These are phyloP conservation scores for Acacia pycnantha DNA, from an alignment of 331 rosid genomes.

Conservation along the genomic window DNA sequence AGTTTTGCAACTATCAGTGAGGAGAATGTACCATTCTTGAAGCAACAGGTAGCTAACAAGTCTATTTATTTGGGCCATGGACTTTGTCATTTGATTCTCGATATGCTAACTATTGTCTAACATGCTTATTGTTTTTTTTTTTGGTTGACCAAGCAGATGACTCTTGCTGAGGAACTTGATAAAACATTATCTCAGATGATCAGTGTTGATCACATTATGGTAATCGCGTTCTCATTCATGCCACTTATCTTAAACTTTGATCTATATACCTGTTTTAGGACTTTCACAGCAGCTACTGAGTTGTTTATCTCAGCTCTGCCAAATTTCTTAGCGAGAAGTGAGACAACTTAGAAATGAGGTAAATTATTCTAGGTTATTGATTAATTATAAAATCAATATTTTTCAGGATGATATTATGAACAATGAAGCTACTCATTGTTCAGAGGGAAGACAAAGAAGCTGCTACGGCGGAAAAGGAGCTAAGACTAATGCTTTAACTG, in stretches of 20 bases:
- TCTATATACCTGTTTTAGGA: conserved; percentile 3
- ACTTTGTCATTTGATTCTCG: not conserved
- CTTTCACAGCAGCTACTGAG: conserved; percentile 21
- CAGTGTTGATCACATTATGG: not conserved
- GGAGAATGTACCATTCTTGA: not conserved
- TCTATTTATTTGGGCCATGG: not conserved
- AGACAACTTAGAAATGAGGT: not conserved
- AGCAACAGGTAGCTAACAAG: not conserved
- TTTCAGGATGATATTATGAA: conserved; percentile 53
- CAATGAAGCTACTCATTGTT: conserved; percentile 44
- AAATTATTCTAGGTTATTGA: not conserved
- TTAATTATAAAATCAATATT: not conserved
- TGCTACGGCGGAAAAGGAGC: conserved; percentile 34
- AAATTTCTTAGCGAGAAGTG: conserved; percentile 10
- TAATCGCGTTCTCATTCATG: conserved; percentile 26
- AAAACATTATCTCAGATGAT: not conserved
- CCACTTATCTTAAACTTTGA: conserved; percentile 4
- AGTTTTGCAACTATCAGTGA: not conserved
- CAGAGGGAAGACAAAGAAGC: conserved; percentile 45
- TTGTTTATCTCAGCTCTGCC: conserved; percentile 8
- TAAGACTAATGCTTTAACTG: conserved; percentile 44
- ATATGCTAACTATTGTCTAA: not conserved
- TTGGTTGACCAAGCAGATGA: not conserved
- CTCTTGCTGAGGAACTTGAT: not conserved
- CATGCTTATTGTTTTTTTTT: not conserved